Base-by-base conservation (phyloP, 2,329 filamentous ascomycete species). In the Hymenoscyphus fructigenus region DNA sequence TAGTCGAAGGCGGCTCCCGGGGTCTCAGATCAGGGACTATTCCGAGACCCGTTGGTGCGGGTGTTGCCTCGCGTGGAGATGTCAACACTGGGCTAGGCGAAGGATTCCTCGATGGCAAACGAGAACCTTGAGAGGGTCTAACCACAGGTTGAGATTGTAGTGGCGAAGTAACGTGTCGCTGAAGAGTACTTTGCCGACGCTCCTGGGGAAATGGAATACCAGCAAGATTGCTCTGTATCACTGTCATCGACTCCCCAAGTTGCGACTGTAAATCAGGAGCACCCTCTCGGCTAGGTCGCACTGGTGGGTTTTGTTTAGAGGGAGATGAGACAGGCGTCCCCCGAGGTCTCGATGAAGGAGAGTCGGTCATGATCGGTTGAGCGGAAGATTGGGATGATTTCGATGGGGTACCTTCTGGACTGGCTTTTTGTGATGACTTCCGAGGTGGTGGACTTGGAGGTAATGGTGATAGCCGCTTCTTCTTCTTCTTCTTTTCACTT, bases 271-370 rank as follows among this genome's bases (percentile, higher is more conserved):
- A 80, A 65, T 86, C 82, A 5, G 85, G 84, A 0, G 88, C 88
- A 28, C 88, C 88, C 71, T 91, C 86, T 75, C 90, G 83, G 71
- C 88, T 92, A 0, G 90, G 90, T 59, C 90, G 81, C 38, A 79
- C 75, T 36, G 89, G 88, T 41, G 83, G 65, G 63, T 65, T 66
- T 64, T 66, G 75, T 41, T 71, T 72, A 60, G 69, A 50, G n/a
- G 55, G 64, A 44, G 63, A 62, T 63, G 67, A 60, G 26, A 59
- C 55, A 44, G 60, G 61, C 23, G 38, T 34, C 47, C 38, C 62
- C 59, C 57, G 59, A 20, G 44, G 47, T 67, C 70, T 73, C 5
- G 63, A 61, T 26, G 72, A 61, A 5, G 65, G 60, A 15, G 56
- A 47, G 14, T 59, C 56, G 23, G 63, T 62, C 69, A 71, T 72